These are phyloP conservation scores for Aspergillus bertholletiae DNA, from an alignment of 495 filamentous ascomycete genomes.

Conservation along the genomic window DNA sequence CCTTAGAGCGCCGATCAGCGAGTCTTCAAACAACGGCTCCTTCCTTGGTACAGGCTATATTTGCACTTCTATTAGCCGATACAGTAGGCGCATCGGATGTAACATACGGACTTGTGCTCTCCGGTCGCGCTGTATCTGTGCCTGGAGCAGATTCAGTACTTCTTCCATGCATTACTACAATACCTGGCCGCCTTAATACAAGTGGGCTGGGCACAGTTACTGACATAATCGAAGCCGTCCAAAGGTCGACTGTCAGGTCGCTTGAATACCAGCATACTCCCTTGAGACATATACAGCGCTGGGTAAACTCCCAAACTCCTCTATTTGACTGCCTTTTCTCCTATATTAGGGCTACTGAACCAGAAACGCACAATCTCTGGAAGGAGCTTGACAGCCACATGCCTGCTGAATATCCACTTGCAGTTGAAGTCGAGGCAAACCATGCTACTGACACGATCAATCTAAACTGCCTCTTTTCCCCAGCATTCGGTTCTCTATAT, in stretches of 20 bases:
- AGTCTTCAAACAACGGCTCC: slow-evolving; percentile 27
- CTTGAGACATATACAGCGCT: slow-evolving; percentile 42
- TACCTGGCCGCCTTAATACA: slow-evolving; percentile 63
- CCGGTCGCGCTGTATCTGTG: slow-evolving; percentile 42
- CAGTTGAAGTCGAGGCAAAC: slow-evolving; percentile 30
- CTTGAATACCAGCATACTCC: slow-evolving; percentile 45
- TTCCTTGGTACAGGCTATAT: slow-evolving; percentile 36
- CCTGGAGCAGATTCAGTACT: slow-evolving; percentile 67
- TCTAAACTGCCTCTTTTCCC: slow-evolving; percentile 20
- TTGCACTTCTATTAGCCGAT: slow-evolving; percentile 41
- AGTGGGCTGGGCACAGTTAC: slow-evolving; percentile 25
- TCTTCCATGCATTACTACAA: slow-evolving; percentile 84
- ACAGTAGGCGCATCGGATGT: slow-evolving; percentile 32
- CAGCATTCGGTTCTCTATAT: slow-evolving; percentile 17
- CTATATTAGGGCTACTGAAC: slow-evolving; percentile 16
- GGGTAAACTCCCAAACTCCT: slow-evolving; percentile 36
- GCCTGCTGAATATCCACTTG: slow-evolving; percentile 31
- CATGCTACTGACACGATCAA: slow-evolving; percentile 12
- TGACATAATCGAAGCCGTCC: slow-evolving; percentile 32
- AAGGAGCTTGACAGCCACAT: slow-evolving; percentile 28
- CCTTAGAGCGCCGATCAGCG: slow-evolving; percentile 22
- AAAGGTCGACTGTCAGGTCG: slow-evolving; percentile 37
- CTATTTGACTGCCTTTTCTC: slow-evolving; percentile 45
- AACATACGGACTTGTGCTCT: slow-evolving; percentile 43
- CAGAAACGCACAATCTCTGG: slow-evolving; percentile 21